phyloP scores from a whole-genome alignment of 2,329 filamentous ascomycete genomes.

The Lachnum nothofagi region DNA sequence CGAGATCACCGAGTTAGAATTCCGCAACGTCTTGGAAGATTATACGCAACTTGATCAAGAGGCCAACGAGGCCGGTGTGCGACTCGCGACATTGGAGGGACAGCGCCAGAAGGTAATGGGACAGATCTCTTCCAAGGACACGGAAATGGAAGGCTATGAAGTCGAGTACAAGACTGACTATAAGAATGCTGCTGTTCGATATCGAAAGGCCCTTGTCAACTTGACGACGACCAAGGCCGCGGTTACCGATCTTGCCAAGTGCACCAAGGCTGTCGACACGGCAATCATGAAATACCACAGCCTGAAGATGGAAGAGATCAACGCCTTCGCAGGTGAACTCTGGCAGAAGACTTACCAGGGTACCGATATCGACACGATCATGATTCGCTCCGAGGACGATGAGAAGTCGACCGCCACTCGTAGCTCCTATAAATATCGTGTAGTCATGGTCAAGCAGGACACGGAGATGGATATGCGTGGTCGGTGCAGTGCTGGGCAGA shows the following conservation, averaged over 20 bases:
- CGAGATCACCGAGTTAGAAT: slow-evolving; percentile 71
- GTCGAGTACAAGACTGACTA: slow-evolving; percentile 83
- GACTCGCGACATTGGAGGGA: slow-evolving; percentile 64
- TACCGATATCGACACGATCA: slow-evolving; percentile 93
- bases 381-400: slow-evolving; percentile 89
- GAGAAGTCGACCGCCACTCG: slow-evolving; percentile 45
- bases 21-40: slow-evolving; percentile 76
- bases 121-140: slow-evolving; percentile 76
- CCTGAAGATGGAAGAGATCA: slow-evolving; percentile 98
- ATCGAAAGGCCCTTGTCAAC: slow-evolving; percentile 81
- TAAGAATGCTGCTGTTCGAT: slow-evolving; percentile 72
- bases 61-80: slow-evolving; percentile 60
- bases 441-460: slow-evolving; percentile 96
- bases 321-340: slow-evolving; percentile 88
- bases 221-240: slow-evolving; percentile 89
- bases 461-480: slow-evolving; percentile 99
- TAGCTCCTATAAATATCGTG: slow-evolving; percentile 91
- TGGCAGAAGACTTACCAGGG: slow-evolving; percentile 97
- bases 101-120: too few species aligned
- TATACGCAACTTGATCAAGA: slow-evolving; percentile 69
- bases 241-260: slow-evolving; percentile 82
- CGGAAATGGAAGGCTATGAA: slow-evolving; percentile 67
- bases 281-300: slow-evolving; percentile 97
- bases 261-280: slow-evolving; percentile 79
- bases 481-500: slow-evolving; percentile 92